These are phyloP conservation scores for Remersonia thermophila DNA, from an alignment of 2,329 filamentous ascomycete species.

Conservation along the genomic window DNA sequence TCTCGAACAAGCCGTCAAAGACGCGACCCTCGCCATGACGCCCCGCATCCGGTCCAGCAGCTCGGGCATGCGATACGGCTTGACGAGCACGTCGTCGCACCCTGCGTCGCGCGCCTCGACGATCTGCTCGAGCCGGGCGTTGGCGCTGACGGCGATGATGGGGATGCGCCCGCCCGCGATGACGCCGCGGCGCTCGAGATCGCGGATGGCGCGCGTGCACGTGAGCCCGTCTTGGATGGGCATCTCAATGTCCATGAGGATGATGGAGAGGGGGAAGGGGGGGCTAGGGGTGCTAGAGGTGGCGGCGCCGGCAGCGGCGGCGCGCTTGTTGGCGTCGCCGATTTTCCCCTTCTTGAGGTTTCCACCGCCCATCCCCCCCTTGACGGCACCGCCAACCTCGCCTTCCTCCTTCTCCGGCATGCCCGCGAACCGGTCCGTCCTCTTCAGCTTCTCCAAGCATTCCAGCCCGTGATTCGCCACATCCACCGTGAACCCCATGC, in stretches of 20 bases:
- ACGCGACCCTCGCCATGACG: slow-evolving; percentile 27
- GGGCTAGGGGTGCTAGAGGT: background rate
- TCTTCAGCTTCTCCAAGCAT: slow-evolving; percentile 36
- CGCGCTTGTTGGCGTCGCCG: background rate
- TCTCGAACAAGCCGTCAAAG: too few relatives aligned
- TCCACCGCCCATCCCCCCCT: too few relatives aligned
- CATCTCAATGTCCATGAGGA: slow-evolving; percentile 71
- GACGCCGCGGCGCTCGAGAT: slow-evolving; percentile 42
- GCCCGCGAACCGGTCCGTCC: slow-evolving; percentile 17
- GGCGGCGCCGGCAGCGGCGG: background rate
- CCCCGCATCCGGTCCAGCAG: slow-evolving; percentile 46
- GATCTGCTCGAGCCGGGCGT: slow-evolving; percentile 52
- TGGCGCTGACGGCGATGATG: slow-evolving; percentile 56
- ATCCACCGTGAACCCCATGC: slow-evolving; percentile 36
- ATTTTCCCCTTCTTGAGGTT: background rate
- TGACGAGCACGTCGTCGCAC: slow-evolving; percentile 56
- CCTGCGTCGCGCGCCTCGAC: slow-evolving; percentile 37
- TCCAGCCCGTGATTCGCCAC: slow-evolving; percentile 47
- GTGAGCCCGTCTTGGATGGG: slow-evolving; percentile 59
- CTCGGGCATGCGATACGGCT: slow-evolving; percentile 55
- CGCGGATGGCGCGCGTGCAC: slow-evolving; percentile 51
- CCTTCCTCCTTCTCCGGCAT: background rate
- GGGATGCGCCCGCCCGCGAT: slow-evolving; percentile 42
- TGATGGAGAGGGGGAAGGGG: slow-evolving; percentile 39
- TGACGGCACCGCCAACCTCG: too few relatives aligned